phyloP scores from a whole-genome alignment of 192 early-diverging fungal genomes.

The Jimgerdemannia flammicorona region DNA sequence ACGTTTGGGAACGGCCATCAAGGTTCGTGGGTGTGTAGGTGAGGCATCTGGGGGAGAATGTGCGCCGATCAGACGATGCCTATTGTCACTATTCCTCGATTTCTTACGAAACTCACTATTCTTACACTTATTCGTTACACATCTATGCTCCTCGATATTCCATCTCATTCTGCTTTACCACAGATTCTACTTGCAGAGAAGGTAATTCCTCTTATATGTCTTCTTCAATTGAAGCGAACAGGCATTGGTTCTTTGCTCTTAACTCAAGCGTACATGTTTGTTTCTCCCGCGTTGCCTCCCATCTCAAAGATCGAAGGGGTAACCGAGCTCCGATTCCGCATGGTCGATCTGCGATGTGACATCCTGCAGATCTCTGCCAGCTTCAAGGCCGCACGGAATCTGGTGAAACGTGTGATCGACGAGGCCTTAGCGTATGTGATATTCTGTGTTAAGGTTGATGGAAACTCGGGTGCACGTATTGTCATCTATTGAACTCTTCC shows the following conservation, averaged over 20 bases:
- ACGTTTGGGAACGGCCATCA: no score
- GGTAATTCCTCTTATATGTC: not conserved
- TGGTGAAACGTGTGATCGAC: constrained; percentile 4
- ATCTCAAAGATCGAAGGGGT: not conserved
- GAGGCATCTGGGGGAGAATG: no score
- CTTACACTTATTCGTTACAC: not conserved
- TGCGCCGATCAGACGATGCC: no score
- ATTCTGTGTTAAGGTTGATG: not conserved
- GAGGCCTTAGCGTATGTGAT: constrained; percentile 22
- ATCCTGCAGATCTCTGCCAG: constrained; percentile 12
- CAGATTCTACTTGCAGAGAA: not conserved
- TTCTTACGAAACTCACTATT: no score
- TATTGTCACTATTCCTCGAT: no score
- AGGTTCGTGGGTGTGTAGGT: no score
- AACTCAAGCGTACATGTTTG: not conserved
- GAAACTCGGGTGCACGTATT: no score
- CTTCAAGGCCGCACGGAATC: constrained; percentile 11
- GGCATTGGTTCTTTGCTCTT: not conserved
- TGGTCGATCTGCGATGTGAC: constrained; percentile 13
- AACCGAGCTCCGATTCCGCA: constrained; percentile 14
- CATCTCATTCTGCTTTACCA: not conserved
- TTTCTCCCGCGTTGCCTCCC: not conserved
- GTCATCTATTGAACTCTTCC: not conserved
- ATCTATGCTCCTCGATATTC: not conserved
- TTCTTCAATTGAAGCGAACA: not conserved